phyloP scores from a whole-genome alignment of 306 rosid genomes.

The Vigna reflexopilosa region DNA sequence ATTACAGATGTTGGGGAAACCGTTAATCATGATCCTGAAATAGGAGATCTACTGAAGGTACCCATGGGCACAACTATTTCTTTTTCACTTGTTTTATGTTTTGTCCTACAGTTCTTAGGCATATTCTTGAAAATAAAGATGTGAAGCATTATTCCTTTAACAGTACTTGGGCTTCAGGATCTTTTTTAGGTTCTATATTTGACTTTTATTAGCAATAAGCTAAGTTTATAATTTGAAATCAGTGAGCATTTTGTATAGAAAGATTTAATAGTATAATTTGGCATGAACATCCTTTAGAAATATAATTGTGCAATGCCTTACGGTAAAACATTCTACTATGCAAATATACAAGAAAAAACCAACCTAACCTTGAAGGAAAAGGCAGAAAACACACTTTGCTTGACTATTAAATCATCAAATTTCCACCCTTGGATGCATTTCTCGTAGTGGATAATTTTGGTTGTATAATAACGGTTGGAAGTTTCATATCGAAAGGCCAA shows the following conservation, averaged over 20 bases:
- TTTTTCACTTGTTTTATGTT: slow-evolving; percentile 15
- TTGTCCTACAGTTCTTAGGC: slow-evolving; percentile 15
- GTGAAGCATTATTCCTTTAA: slow-evolving; percentile 6
- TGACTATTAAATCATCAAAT: not conserved
- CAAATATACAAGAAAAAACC: slow-evolving; percentile 14
- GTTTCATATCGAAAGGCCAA: too few species aligned
- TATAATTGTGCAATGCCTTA: not conserved
- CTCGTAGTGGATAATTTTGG: not conserved
- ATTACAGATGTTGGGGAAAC: slow-evolving; percentile 93
- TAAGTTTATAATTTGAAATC: slow-evolving; percentile 30
- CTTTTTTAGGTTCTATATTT: slow-evolving; percentile 4
- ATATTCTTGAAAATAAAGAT: slow-evolving; percentile 11
- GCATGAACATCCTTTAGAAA: slow-evolving; percentile 17
- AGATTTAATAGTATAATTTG: not conserved
- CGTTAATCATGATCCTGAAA: slow-evolving; percentile 88
- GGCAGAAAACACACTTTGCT: too few species aligned
- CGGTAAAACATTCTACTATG: slow-evolving; percentile 7
- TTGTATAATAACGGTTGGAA: too few species aligned
- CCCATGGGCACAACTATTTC: slow-evolving; percentile 14
- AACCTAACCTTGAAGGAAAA: too few species aligned
- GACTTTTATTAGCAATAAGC: slow-evolving; percentile 29
- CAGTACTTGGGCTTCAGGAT: not conserved
- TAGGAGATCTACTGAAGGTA: slow-evolving; percentile 97
- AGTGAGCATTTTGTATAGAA: not conserved
- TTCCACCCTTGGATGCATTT: not conserved